Percentiles rank a stretch among this genome's conserved stretches.
Evolutionary conservation across 306 rosid genomes (phyloP).

Genomic region (Fagus crenata): DNA sequence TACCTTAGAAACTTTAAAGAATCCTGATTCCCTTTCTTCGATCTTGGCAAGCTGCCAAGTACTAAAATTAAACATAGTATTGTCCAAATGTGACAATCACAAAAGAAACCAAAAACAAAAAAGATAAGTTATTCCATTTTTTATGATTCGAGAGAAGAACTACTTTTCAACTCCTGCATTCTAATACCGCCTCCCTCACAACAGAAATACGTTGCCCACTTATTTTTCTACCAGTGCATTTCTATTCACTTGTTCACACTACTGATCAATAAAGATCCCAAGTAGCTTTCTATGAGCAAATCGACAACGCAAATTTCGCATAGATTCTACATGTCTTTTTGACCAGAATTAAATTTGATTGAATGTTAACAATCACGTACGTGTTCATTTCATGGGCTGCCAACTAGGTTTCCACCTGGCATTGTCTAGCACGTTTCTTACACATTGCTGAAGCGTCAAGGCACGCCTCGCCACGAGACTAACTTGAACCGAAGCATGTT

Average conservation of each 20-base stretch:
- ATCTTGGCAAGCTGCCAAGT: no score
- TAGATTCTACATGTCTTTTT: background rate
- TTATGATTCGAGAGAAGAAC: no score
- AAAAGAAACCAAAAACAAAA: no score
- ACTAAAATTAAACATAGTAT: no score
- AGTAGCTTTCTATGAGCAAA: background rate
- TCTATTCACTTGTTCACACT: background rate
- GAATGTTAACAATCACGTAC: background rate
- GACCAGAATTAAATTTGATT: no score
- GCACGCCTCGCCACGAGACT: conserved; percentile 21
- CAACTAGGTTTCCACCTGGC: conserved; percentile 5
- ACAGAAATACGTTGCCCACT: background rate
- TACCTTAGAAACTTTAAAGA: no score
- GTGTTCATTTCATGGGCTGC: background rate
- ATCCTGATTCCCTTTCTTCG: no score
- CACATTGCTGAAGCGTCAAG: background rate
- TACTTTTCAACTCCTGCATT: background rate
- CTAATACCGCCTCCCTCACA: background rate
- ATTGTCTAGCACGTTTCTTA: conserved; percentile 1
- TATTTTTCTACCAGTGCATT: background rate
- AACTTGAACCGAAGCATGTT: background rate
- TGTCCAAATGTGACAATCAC: no score
- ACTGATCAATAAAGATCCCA: background rate
- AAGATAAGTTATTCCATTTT: background rate
- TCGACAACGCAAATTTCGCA: background rate